Conservation (phyloP, 352 stramenopile species). For the Phytophthora europaea region DNA sequence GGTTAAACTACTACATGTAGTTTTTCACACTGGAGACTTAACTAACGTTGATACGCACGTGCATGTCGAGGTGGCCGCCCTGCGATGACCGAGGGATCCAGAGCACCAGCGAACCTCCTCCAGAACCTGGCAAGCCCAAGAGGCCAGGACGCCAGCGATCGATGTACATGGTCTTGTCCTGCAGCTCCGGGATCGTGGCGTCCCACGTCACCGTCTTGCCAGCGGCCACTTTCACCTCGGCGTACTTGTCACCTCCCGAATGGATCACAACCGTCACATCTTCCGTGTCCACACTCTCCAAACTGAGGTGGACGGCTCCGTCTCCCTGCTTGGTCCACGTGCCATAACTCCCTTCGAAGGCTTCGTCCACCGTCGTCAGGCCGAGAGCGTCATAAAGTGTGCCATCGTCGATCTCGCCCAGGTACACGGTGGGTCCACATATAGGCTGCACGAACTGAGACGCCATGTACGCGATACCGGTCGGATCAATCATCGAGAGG, state of each 20-base stretch:
- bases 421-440: slow-evolving; percentile 36
- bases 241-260: slow-evolving; percentile 33
- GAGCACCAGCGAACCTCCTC: slow-evolving; percentile 28
- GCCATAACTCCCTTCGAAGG: slow-evolving; percentile 38
- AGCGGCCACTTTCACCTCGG: slow-evolving; percentile 21
- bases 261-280: slow-evolving; percentile 34
- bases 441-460: slow-evolving; percentile 51
- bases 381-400: slow-evolving; percentile 26
- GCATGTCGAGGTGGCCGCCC: slow-evolving; percentile 48
- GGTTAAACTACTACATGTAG: background rate
- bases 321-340: slow-evolving; percentile 40
- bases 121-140: slow-evolving; percentile 23
- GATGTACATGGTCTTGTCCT: slow-evolving; percentile 34
- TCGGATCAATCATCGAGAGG: slow-evolving; percentile 47
- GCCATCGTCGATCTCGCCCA: slow-evolving; percentile 48
- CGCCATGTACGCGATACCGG: slow-evolving; percentile 45
- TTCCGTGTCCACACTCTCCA: slow-evolving; percentile 30
- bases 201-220: slow-evolving; percentile 32
- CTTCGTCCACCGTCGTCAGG: slow-evolving; percentile 32
- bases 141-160: slow-evolving; percentile 31
- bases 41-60: slow-evolving; percentile 38
- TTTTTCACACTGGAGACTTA: slow-evolving; percentile 6
- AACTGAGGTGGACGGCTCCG: slow-evolving; percentile 31
- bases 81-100: slow-evolving; percentile 51
- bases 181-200: slow-evolving; percentile 22